Percentiles rank a stretch among this genome's conserved stretches.
Evolutionary conservation across 2,329 filamentous ascomycete genomes (phyloP).

Genomic region (Cladosporium austrohemisphaericum): DNA sequence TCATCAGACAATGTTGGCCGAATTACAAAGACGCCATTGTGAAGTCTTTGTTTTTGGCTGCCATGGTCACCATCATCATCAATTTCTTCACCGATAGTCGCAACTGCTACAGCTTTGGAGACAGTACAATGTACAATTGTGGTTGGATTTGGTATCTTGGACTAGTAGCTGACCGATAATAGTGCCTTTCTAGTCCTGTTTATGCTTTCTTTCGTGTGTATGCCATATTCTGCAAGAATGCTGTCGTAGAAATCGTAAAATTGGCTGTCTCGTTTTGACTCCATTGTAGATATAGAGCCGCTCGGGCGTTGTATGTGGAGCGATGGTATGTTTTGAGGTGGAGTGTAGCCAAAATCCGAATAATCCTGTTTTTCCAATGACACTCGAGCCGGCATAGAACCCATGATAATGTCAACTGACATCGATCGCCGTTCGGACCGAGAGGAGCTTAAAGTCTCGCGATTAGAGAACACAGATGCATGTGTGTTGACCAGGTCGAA

Average conservation of each 20-base stretch:
- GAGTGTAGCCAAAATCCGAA: not conserved
- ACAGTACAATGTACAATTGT: no score
- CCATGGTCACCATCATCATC: no score
- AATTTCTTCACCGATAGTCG: no score
- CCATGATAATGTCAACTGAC: conserved; percentile 15
- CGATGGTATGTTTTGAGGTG: not conserved
- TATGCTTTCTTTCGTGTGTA: no score
- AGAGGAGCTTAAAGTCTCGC: not conserved
- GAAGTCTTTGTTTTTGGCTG: no score
- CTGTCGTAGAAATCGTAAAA: conserved; percentile 14
- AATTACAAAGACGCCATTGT: no score
- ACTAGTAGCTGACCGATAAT: no score
- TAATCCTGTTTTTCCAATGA: not conserved
- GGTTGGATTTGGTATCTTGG: no score
- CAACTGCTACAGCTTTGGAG: no score
- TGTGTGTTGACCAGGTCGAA: conserved; percentile 3
- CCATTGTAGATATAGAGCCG: not conserved
- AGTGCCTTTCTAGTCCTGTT: no score
- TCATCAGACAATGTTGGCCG: no score
- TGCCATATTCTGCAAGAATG: conserved; percentile 2
- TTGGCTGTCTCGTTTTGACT: not conserved
- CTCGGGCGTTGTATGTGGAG: not conserved
- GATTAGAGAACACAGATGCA: not conserved
- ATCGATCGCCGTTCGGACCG: not conserved
- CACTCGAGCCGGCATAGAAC: not conserved